Percentiles rank a stretch among this genome's conserved stretches.
phyloP scores from a whole-genome alignment of 768 basidiomycete species.

The Auriscalpium orientale region DNA sequence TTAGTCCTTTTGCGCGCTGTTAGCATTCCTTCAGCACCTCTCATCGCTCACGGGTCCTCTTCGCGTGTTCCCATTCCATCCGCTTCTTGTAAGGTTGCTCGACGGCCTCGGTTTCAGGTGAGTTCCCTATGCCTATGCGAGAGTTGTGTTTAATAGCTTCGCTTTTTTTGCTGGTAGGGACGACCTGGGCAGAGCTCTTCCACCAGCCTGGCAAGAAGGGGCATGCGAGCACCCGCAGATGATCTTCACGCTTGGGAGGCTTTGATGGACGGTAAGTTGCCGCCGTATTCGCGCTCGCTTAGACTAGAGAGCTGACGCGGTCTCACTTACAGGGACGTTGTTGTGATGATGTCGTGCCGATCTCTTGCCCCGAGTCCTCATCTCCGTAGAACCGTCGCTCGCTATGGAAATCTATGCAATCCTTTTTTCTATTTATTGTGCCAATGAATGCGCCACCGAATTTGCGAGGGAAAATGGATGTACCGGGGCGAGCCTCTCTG shows the following conservation, averaged over 20 bases:
- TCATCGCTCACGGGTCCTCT: conserved; percentile 21
- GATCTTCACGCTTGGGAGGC: conserved; percentile 16
- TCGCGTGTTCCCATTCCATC: conserved; percentile 28
- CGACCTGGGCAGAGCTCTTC: conserved; percentile 15
- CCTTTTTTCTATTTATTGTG: background rate
- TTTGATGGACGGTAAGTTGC: conserved; percentile 6
- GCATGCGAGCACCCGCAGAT: conserved; percentile 18
- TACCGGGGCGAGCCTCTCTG: too few relatives aligned
- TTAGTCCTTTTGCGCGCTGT: too few relatives aligned
- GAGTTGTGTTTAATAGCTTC: too few relatives aligned
- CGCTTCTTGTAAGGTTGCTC: conserved; percentile 34
- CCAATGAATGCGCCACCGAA: too few relatives aligned
- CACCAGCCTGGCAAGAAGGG: conserved; percentile 17
- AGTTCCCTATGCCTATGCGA: background rate
- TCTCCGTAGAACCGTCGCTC: background rate
- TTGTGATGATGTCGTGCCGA: background rate
- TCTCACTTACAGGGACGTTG: background rate
- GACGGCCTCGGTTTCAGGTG: conserved; percentile 28
- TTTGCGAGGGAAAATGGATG: too few relatives aligned
- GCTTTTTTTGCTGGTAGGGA: background rate
- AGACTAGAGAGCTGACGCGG: background rate
- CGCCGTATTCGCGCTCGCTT: background rate
- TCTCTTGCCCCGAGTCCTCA: background rate
- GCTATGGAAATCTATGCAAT: background rate
- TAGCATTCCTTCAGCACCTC: conserved; percentile 11